Conservation (phyloP, 2,329 filamentous ascomycete species). For the Botrytis galanthina region DNA sequence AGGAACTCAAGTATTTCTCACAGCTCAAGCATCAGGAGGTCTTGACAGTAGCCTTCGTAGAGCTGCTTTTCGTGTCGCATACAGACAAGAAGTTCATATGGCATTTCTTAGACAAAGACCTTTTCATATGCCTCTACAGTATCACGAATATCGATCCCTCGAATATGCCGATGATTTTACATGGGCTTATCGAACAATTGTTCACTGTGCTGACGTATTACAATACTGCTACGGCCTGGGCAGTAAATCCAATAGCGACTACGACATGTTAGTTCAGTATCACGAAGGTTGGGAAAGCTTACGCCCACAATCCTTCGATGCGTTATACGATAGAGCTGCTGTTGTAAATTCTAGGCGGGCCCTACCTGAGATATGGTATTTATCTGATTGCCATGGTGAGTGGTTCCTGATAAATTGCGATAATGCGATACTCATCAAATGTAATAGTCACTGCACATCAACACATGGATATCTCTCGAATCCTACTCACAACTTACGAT, state of each 20-base stretch:
- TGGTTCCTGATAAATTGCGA: too few species aligned
- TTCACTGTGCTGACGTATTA: conserved; percentile 30
- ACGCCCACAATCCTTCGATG: conserved; percentile 28
- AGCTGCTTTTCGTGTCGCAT: conserved; percentile 47
- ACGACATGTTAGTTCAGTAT: conserved; percentile 26
- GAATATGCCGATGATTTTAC: conserved; percentile 28
- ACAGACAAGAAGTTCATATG: conserved; percentile 50
- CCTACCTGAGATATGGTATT: conserved; percentile 30
- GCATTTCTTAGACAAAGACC: conserved; percentile 44
- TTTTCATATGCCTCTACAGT: conserved; percentile 42
- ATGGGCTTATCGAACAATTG: conserved; percentile 30
- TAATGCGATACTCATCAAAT: not conserved
- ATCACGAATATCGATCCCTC: conserved; percentile 30
- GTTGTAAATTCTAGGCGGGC: conserved; percentile 15
- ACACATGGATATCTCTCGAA: conserved; percentile 43
- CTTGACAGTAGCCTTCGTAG: conserved; percentile 42
- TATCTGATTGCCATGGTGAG: conserved; percentile 31
- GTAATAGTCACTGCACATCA: conserved; percentile 41
- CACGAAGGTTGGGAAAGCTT: conserved; percentile 25
- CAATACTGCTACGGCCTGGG: conserved; percentile 30
- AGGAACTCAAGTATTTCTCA: conserved; percentile 31
- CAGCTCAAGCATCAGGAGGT: conserved; percentile 36
- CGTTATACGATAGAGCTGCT: conserved; percentile 25
- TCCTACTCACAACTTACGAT: conserved; percentile 43
- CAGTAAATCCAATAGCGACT: conserved; percentile 22